Evolutionary conservation across 2,329 filamentous ascomycete species (phyloP), one percentile per base, ranked within the genome.

Genomic region (Claviceps pusilla): DNA sequence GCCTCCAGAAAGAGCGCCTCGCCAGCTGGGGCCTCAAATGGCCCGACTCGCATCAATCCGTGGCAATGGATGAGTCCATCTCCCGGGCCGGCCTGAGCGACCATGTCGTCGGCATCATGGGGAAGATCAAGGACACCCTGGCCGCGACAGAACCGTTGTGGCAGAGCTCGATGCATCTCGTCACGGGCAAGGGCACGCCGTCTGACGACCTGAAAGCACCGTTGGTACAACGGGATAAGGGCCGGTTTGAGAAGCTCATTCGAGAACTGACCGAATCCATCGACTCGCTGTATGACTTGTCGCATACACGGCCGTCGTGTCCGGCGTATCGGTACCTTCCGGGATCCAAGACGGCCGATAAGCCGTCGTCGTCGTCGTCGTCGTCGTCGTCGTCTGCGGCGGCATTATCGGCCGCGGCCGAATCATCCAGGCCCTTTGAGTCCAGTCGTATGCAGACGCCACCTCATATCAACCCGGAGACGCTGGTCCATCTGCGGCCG

Each of bases 11-110:
- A 66, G 85, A 89, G 69, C 77, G 87, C 16, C 73, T 90, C 49
- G 82, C 87, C 56, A 84, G 82, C 57, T 91, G 87, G 87, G 87
- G 86, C 0, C 72, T 89, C 52, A 84, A 89, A 66, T 91, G 87
- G 87, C 86, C 82, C 54, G 86, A 89, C 65, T 81, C 83, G 16
- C 78, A 74, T 59, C 77, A 83, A 63, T 76, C 82, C 56, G 78
- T 80, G 62, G 81, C 87, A 66, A 89, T 90, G 58, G 81, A 84
- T 62, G 80, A 83, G 62, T 80, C 79, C 14, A 72, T 84, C 9
- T 86, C 85, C 61, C 83, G 85, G 65, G 83, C 84, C 52, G 87
- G 86, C 28, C 71, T 90, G 54, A 86, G 83, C 56, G 86, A 89
- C 65, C 79, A 87, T 1, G 86, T 90, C 52, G 81, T 82, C 55